Evolutionary conservation across 805 yeast species (phyloP), one percentile per base, ranked within the genome.

Genomic region (Lipomyces mesembrius): DNA sequence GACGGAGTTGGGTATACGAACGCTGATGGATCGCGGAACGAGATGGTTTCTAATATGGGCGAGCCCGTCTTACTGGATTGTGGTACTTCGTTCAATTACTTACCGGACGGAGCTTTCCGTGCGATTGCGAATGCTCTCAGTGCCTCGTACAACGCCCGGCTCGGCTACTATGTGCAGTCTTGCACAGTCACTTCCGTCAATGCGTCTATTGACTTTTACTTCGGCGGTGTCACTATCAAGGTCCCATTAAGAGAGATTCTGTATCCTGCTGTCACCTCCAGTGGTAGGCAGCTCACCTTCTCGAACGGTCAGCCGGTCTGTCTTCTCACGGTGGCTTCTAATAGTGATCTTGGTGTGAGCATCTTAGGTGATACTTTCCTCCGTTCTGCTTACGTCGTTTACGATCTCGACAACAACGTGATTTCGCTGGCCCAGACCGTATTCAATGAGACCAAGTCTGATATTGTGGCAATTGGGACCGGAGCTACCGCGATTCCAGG

Each of bases 281-380:
- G 59, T 59, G 72, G 67, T 43, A 54, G 55, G 32, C 60, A 63
- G 20, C 64, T 73, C 22, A 63, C 69, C 6, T 68, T 67, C 49
- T 27, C 55, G 27, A 60, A 66, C 58, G 75, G 75, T 25, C 72
- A 72, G 34, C 49, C 65, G 20, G 67, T 65, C 34, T 74, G 76
- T 53, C 63, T 69, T 8, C 62, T 77, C 49, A 73, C 75, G 14
- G 69, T 76, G 22, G n/a, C 72, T 75, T 27, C 78, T 73, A 37
- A 77, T 72, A 43, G 60, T 64, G 66, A 77, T 79, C 72, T 73
- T 54, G 68, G 71, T 20, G 64, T 59, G n/a, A 49, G 54, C 25
- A 81, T 87, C 63, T 79, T 90, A 49, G 95, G 95, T 11, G 92
- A 88, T 74, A 83, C 84, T 57, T 84, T 89, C 74, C 77, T 90